Conservation (phyloP, 257 asterid genomes). For the Petrea volubilis region DNA sequence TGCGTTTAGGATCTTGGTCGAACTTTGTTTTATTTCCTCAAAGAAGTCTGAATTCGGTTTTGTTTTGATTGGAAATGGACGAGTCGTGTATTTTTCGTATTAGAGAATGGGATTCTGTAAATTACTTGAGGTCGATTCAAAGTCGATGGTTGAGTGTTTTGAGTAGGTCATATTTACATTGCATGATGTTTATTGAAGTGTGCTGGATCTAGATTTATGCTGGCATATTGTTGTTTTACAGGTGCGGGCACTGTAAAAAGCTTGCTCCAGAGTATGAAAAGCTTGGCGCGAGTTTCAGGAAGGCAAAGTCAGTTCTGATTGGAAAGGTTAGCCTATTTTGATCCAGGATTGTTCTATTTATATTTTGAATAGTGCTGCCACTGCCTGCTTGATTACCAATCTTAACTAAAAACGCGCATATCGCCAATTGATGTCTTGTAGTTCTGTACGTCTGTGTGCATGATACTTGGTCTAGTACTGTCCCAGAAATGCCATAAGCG, state of each 20-base stretch:
- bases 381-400: neutral
- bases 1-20: neutral
- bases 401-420: neutral
- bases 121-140: neutral
- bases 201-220: neutral
- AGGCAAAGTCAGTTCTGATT: constrained; percentile 82
- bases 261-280: constrained; percentile 94
- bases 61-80: neutral
- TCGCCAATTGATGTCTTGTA: neutral
- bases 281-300: constrained; percentile 92
- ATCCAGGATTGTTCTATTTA: neutral
- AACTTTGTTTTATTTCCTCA: neutral
- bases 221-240: constrained; percentile 26
- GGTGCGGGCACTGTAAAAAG: constrained; percentile 99
- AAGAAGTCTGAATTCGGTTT: neutral
- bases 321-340: constrained; percentile 65
- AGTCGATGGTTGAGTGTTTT: neutral
- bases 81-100: neutral
- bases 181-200: neutral
- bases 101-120: neutral
- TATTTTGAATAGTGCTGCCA: neutral
- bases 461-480: neutral
- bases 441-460: neutral
- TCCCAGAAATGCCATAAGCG: neutral
- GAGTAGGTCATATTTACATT: neutral